phyloP scores from a whole-genome alignment of 75 land plant species.

The Sequoiadendron giganteum region DNA sequence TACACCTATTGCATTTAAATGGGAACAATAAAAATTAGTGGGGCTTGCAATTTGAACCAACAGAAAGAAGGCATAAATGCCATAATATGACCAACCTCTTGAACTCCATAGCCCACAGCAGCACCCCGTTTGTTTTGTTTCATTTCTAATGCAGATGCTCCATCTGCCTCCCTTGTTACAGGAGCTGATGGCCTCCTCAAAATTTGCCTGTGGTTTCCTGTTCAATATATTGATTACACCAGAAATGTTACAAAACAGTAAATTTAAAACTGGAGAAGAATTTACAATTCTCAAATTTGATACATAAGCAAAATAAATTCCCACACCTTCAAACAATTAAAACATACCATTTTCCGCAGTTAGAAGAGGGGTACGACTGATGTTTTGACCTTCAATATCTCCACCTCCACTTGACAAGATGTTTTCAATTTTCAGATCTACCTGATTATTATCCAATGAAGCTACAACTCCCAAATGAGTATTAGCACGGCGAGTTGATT shows the following conservation, averaged over 20 bases:
- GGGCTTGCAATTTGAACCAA: neutral
- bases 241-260: neutral
- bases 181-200: constrained; percentile 13
- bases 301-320: neutral
- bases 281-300: neutral
- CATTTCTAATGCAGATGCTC: neutral
- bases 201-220: constrained; percentile 19
- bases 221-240: neutral
- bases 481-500: constrained; percentile 15
- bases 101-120: constrained; percentile 18
- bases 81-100: constrained; percentile 21
- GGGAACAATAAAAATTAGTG: neutral
- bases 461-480: neutral
- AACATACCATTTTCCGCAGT: constrained; percentile 26
- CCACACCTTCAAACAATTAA: neutral
- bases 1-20: neutral
- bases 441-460: constrained; percentile 5
- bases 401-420: constrained; percentile 21
- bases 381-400: constrained; percentile 21
- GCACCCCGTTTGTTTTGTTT: constrained; percentile 11
- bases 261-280: neutral
- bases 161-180: constrained; percentile 20
- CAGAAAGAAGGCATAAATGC: neutral
- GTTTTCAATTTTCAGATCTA: constrained; percentile 23
- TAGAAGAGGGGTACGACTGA: constrained; percentile 14